Evolutionary conservation across 2,329 filamentous ascomycete species (phyloP), one percentile per base, ranked within the genome.

Genomic region (Trichoderma asperellum): DNA sequence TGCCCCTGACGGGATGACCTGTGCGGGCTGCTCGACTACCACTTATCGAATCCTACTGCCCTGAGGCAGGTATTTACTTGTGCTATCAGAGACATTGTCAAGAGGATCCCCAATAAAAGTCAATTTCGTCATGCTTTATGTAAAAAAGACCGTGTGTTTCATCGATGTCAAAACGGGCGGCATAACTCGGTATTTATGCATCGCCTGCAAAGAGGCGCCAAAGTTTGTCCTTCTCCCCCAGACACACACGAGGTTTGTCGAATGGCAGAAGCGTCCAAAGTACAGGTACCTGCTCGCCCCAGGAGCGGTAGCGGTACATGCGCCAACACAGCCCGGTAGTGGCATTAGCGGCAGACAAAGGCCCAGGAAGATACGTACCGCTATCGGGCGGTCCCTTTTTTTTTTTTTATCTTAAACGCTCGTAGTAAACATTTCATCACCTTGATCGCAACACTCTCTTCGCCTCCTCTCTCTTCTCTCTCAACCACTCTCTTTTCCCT

Each of bases 361-460:
- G 7, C 37, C 11, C 56, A 53, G 43, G n/a, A 21, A 21, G 55
- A 57, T 57, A 57, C 55, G 29, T 49, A 66, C 63, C 63, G 55
- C 63, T 66, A 66, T 66, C 63, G 63, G 63, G 58, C 63, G 40
- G 53, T 57, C 58, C 34, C 21, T 59, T 66, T 66, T 49, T 59
- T 11, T 58, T 65, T 64, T 64, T 58, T 66, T 34, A n/a, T 65
- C 63, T 52, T 35, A 37, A 40, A 47, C 58, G 47, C 35, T n/a
- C 8, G 21, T 32, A 62, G 55, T 55, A 27, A 49, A 57, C 29
- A 53, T 53, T 60, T 35, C 40, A 53, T 24, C 58, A 34, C 37
- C 10, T 58, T n/a, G 14, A 47, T n/a, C 55, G 53, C 63, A 35
- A 35, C 52, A 21, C 47, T 66, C 60, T 53, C 37, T 43, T 43